Evolutionary conservation across 2,329 filamentous ascomycete genomes (phyloP).

Genomic region (Penicillium paneum): DNA sequence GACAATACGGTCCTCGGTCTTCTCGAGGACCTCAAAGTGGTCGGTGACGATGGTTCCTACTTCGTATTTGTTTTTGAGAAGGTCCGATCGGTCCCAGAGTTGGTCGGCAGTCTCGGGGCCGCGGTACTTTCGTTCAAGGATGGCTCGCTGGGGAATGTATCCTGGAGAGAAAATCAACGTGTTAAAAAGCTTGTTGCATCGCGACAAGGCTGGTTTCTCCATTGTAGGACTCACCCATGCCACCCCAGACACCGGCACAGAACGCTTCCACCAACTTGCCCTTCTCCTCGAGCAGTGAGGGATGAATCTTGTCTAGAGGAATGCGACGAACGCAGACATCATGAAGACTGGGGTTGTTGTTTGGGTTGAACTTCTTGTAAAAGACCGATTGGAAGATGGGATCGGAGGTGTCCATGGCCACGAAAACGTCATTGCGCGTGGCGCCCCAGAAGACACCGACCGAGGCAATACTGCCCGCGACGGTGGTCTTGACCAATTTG

Average conservation of each 20-base stretch:
- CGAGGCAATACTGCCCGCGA: slow-evolving; percentile 49
- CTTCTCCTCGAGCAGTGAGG: slow-evolving; percentile 61
- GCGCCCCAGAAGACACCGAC: slow-evolving; percentile 54
- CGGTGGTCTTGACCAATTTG: slow-evolving; percentile 43
- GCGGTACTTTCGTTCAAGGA: slow-evolving; percentile 59
- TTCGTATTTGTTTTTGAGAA: slow-evolving; percentile 57
- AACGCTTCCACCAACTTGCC: slow-evolving; percentile 62
- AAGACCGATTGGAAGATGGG: slow-evolving; percentile 61
- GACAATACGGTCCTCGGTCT: slow-evolving; percentile 58
- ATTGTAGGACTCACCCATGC: slow-evolving; percentile 52
- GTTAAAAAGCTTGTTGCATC: neutral
- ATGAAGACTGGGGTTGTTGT: slow-evolving; percentile 60
- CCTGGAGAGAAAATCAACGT: slow-evolving; percentile 13
- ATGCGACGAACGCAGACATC: slow-evolving; percentile 64
- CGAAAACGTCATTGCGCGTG: slow-evolving; percentile 55
- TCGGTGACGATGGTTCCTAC: slow-evolving; percentile 64
- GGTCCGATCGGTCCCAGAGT: slow-evolving; percentile 59
- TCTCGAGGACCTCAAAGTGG: slow-evolving; percentile 69
- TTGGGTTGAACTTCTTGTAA: slow-evolving; percentile 60
- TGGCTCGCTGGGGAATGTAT: slow-evolving; percentile 55
- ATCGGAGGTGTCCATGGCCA: slow-evolving; percentile 55
- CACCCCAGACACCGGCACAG: slow-evolving; percentile 65
- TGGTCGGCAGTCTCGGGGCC: slow-evolving; percentile 55
- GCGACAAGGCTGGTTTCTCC: neutral
- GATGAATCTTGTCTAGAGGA: slow-evolving; percentile 61